Base-by-base conservation (phyloP, 1,284 basidiomycete genomes). In the Rhodotorula sp. region DNA sequence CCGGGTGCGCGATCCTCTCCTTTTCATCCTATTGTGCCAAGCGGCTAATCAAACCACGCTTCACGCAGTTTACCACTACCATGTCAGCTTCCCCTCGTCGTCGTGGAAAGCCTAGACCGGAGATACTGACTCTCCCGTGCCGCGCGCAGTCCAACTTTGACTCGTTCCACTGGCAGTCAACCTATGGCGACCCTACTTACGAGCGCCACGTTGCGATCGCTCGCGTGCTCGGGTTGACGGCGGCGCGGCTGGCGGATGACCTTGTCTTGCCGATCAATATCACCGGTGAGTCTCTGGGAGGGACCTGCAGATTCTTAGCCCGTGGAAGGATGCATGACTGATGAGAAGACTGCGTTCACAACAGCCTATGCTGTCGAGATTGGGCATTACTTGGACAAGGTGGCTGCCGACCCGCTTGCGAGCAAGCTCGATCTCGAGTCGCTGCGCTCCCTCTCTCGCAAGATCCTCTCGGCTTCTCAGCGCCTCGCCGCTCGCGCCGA, bases 181-280 rank as follows among this genome's bases (percentile, higher is more conserved):
- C 84, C 43, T 93, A 87, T 78, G 90, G 86, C 49, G 92, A 94
- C 80, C 88, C 89, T 23, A 87, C 86, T 7, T 93, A 91, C 83
- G 81, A 87, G 76, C 86, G 87, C 65, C 90, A 92, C 82, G 87
- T 87, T 64, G 88, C 89, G 31, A 82, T 89, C 48, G 86, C 90
- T 23, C 87, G 90, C 78, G 85, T 80, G 2, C 65, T 81, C 6
- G 82, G 82, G 14, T 65, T 83, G n/a, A 75, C 80, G 29, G 84
- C 86, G 7, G 83, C 93, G 31, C 85, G 89, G 23, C 75, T 91
- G 14, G 84, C 85, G 1, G 87, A 90, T 68, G 84, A 86, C 10
- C 82, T 90, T 57, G 78, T 86, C 51, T 74, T 86, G 7, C 91
- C 91, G 4, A 80, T 93, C 66, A 92, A 93, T 80, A 89, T 90